Conservation (phyloP, 106 monocot genomes). For the Posidonia australis region DNA sequence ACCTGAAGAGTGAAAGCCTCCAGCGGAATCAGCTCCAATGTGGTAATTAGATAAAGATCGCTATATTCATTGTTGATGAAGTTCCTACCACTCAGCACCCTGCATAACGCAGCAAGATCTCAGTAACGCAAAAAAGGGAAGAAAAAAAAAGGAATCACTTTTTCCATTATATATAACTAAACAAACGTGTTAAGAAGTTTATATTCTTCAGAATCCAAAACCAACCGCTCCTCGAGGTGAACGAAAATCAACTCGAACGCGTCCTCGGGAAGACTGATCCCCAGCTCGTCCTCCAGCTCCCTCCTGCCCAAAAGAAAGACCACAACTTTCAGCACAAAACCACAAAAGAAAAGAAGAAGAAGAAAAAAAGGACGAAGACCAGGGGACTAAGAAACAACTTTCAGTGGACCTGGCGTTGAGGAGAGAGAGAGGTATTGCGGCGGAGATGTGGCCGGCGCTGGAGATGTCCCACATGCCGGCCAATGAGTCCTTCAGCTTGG, state of each 20-base stretch:
- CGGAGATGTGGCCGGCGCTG: conserved; percentile 90
- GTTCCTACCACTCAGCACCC: conserved; percentile 64
- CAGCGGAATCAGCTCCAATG: conserved; percentile 73
- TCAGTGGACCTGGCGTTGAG: conserved; percentile 75
- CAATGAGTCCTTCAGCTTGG: conserved; percentile 95
- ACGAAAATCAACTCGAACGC: conserved; percentile 93
- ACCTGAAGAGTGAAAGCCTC: conserved; percentile 95
- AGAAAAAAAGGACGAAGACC: no score
- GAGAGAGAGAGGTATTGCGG: conserved; percentile 65
- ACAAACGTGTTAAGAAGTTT: no score
- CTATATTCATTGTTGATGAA: conserved; percentile 87
- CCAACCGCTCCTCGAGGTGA: conserved; percentile 79
- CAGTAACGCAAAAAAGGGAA: no score
- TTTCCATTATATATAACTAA: no score
- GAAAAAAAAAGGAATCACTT: no score
- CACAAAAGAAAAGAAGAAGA: background rate
- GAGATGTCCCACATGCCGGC: conserved; percentile 92
- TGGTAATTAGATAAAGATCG: conserved; percentile 95
- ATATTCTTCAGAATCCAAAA: background rate
- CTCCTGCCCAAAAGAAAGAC: conserved; percentile 34
- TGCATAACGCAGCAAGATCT: no score
- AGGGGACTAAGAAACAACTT: background rate
- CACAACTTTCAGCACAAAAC: background rate
- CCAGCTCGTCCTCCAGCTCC: conserved; percentile 89
- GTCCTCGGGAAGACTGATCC: conserved; percentile 70